A percentile compares a stretch with the other conserved stretches of the same genome.
Conservation (phyloP, 305 asterid genomes). For the Rubia tinctorum region DNA sequence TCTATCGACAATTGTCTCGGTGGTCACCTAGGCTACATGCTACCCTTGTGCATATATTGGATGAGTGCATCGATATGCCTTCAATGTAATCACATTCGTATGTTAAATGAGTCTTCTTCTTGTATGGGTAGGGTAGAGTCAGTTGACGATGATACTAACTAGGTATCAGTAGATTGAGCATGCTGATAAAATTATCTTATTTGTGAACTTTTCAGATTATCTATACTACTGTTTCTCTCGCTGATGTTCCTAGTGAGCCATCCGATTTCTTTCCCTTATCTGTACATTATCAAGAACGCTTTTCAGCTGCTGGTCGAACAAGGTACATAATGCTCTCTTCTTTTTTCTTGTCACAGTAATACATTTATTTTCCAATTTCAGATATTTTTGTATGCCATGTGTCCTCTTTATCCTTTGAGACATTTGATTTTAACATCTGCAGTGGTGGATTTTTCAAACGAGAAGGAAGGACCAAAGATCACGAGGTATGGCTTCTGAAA, state of each 20-base stretch:
- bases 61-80: neutral
- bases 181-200: slow-evolving; percentile 8
- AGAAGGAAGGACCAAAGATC: slow-evolving; percentile 95
- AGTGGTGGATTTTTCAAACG: slow-evolving; percentile 99
- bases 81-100: neutral
- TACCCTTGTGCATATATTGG: neutral
- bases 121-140: neutral
- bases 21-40: neutral
- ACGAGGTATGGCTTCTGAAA: slow-evolving; percentile 59
- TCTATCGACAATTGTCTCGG: neutral
- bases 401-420: slow-evolving; percentile 19
- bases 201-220: slow-evolving; percentile 51
- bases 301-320: slow-evolving; percentile 97
- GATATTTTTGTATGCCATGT: slow-evolving; percentile 9
- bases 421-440: slow-evolving; percentile 29
- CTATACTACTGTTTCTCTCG: slow-evolving; percentile 87
- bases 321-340: slow-evolving; percentile 37
- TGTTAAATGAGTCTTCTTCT: neutral
- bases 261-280: slow-evolving; percentile 93
- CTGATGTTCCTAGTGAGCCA: slow-evolving; percentile 93
- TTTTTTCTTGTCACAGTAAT: neutral
- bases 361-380: neutral
- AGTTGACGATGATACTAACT: neutral
- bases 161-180: neutral
- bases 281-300: slow-evolving; percentile 92